Evolutionary conservation across 176 grass and related monocot species (phyloP).

Genomic region (Eragrostis curvula): DNA sequence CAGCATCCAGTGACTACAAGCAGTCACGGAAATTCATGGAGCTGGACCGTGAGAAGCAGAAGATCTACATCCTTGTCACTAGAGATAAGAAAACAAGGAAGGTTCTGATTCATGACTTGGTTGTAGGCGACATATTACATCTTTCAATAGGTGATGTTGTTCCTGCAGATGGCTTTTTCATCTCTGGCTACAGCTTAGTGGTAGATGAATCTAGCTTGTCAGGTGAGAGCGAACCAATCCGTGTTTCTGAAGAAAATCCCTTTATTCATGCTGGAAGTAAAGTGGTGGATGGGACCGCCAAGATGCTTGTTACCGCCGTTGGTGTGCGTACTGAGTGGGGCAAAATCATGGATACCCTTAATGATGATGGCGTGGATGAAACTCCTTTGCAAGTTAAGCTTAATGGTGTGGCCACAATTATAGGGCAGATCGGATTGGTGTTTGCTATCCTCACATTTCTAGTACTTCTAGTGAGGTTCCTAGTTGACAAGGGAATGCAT

Average conservation of each 20-base stretch:
- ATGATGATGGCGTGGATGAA: constrained; percentile 74
- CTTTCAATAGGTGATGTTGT: constrained; percentile 86
- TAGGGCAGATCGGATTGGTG: constrained; percentile 80
- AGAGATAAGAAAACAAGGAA: constrained; percentile 70
- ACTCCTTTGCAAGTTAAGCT: constrained; percentile 97
- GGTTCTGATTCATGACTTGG: constrained; percentile 73
- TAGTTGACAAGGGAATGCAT: constrained; percentile 57
- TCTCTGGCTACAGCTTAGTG: constrained; percentile 75
- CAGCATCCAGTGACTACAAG: constrained; percentile 84
- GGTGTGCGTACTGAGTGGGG: constrained; percentile 91
- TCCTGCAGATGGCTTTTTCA: constrained; percentile 84
- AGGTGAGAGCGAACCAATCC: constrained; percentile 77
- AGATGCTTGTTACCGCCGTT: constrained; percentile 82
- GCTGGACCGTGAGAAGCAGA: constrained; percentile 84
- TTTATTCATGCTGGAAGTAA: constrained; percentile 85
- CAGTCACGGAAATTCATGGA: constrained; percentile 89
- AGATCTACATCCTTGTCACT: constrained; percentile 72
- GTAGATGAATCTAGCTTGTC: constrained; percentile 91
- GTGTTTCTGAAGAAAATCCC: constrained; percentile 66
- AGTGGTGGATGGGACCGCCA: constrained; percentile 79
- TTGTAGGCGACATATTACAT: constrained; percentile 91
- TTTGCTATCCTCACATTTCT: constrained; percentile 84
- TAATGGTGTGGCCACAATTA: constrained; percentile 80
- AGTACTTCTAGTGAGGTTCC: constrained; percentile 68
- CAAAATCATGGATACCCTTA: constrained; percentile 74